Evolutionary conservation across 2,329 filamentous ascomycete genomes (phyloP), one percentile per base, ranked within the genome.

Genomic region (Phaeoacremonium minimum): DNA sequence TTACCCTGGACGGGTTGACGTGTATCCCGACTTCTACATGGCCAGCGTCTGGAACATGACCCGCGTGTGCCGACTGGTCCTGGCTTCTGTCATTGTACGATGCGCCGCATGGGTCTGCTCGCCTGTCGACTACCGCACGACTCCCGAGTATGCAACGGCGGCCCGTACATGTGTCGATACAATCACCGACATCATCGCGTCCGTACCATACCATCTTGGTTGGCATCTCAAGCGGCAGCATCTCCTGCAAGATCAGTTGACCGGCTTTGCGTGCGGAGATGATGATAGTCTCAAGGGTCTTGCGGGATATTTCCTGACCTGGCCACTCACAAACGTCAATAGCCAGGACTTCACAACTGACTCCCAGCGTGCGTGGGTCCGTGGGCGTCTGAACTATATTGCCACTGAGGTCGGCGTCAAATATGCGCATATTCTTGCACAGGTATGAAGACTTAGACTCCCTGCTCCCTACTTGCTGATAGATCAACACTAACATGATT

Each of bases 71-170:
- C 64, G 78, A 4, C 61, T 82, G 18, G 67, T 76, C 35, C 61
- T 81, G 16, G 68, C 71, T 4, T 71, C 73, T 13, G 56, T 77
- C 13, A 67, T 74, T 26, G 71, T 81, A 11, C 71, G 78, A 6
- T 80, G 75, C 47, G 69, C 72, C 6, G 77, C 78, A 3, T 81
- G 77, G 76, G 62, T 75, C 16, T 76, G 73, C 51, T 63, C 69
- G 7, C 77, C 78, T 0, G 67, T 76, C 7, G 77, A 83, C 53
- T 81, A 80, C 49, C 65, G 77, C 29, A 80, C 76, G 2, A 81
- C 77, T 6, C 69, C 75, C 14, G 75, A 81, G 52, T 82, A 81
- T 45, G 74, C 74, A 9, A 68, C 69, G 1, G 71, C 73, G 5
- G 66, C 71, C 13, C 58, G 70, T 26, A 64, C 64, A 2, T 77